Evolutionary conservation across 257 asterid genomes (phyloP).

Genomic region (Solanum commersonii): DNA sequence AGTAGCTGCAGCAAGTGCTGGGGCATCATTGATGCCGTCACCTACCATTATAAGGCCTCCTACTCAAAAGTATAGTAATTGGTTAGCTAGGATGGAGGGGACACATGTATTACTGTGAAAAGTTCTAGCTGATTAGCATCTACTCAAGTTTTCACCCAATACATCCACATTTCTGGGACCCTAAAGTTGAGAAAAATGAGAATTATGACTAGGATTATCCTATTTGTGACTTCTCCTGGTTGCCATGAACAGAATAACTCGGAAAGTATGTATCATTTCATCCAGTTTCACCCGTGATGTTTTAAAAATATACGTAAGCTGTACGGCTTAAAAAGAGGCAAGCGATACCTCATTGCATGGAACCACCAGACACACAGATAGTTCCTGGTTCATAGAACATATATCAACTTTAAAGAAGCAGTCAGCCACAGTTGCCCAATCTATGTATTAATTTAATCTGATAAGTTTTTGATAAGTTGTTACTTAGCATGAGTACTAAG

Average conservation of each 20-base stretch:
- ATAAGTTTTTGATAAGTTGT: background rate
- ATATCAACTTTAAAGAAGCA: background rate
- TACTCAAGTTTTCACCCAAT: background rate
- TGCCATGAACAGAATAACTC: background rate
- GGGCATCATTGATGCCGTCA: slow-evolving; percentile 98
- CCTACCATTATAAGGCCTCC: slow-evolving; percentile 99
- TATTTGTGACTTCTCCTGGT: background rate
- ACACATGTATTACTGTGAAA: background rate
- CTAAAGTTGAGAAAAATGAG: background rate
- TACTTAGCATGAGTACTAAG: background rate
- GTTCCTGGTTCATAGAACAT: background rate
- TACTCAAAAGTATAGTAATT: slow-evolving; percentile 2
- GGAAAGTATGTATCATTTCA: background rate
- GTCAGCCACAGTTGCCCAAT: background rate
- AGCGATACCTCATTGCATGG: background rate
- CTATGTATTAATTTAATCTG: background rate
- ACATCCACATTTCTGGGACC: background rate
- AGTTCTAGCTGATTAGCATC: background rate
- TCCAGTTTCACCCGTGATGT: background rate
- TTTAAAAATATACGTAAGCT: background rate
- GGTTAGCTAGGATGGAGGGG: slow-evolving; percentile 11
- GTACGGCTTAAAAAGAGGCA: background rate
- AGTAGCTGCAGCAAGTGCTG: slow-evolving; percentile 95
- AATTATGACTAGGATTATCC: background rate
- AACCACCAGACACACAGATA: background rate